Percentiles rank a stretch among this genome's conserved stretches.
These are phyloP conservation scores for Eucalyptus viminalis DNA, from an alignment of 345 rosid species.

Conservation along the genomic window DNA sequence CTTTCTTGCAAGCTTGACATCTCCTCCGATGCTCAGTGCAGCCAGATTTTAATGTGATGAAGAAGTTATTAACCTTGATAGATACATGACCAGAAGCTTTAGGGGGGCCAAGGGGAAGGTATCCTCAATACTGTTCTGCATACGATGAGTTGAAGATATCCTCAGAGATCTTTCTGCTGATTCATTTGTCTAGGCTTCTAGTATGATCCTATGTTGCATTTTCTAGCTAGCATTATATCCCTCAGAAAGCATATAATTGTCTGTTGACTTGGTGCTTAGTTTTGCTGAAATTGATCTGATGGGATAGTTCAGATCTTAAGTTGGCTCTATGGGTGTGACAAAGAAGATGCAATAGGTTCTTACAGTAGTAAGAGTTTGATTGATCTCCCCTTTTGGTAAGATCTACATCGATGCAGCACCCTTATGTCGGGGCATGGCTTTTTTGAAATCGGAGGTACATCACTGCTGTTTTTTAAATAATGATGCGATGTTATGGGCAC, in stretches of 20 bases:
- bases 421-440: neutral
- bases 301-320: neutral
- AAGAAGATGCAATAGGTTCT: neutral
- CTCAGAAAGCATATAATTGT: neutral
- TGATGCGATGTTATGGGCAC: neutral
- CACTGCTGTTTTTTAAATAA: neutral
- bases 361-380: neutral
- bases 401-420: neutral
- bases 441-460: neutral
- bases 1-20: no score
- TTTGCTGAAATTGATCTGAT: neutral
- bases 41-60: slow-evolving; percentile 90
- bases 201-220: neutral
- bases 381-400: neutral
- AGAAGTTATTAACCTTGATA: slow-evolving; percentile 63
- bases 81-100: slow-evolving; percentile 71
- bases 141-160: slow-evolving; percentile 57
- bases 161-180: neutral
- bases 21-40: slow-evolving; percentile 12
- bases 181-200: neutral
- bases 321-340: neutral
- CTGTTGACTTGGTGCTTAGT: neutral
- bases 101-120: slow-evolving; percentile 69
- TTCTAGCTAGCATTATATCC: neutral
- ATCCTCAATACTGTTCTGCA: slow-evolving; percentile 75